Base-by-base conservation (phyloP, 805 yeast species). In the Helenozyma baotianmanensis region DNA sequence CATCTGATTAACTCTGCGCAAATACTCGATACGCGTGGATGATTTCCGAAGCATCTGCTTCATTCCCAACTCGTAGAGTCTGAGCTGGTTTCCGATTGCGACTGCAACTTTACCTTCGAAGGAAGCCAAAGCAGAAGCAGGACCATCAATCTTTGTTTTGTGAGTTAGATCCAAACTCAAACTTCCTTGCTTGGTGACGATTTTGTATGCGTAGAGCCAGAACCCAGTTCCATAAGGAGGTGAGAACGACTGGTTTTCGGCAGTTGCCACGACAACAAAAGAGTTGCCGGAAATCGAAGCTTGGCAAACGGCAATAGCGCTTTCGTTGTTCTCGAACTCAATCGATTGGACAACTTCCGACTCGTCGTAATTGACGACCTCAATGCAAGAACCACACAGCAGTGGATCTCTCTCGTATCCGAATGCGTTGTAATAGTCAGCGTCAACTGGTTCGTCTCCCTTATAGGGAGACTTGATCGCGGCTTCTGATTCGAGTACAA, bases 21-120 rank as follows among this genome's bases (percentile, higher is more conserved):
- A 30, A 10, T 70, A 52, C 1, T 72, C 64, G 7, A 82, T 43
- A 4, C 48, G 54, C 2, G 72, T 52, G 6, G 78, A 72, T 0
- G 82, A 64, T 52, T 84, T 86, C 36, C 81, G 70, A 36, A 92
- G 62, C 23, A 90, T 62, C 50, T 89, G 97, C 43, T 81, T 83
- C 47, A 69, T 68, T 2, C 98, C 98, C 18, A 87, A 42, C 17
- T 80, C 89, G 51, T 72, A 88, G 7, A 84, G 43, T 22, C 83
- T 59, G 29, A 90, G 45, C 30, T 58, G 54, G 27, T 70, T 64
- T 1, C 68, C 71, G 30, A 75, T 45, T 0, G 85, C 89, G 1
- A 73, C 80, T 1, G 88, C 54, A 2, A 88, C 51, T 39, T 67
- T 68, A 0, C 80, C 84, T 11, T 58, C 45, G 53, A 85, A 86